Base-by-base conservation (phyloP, 306 rosid species). In the Astragalus membranaceus region DNA sequence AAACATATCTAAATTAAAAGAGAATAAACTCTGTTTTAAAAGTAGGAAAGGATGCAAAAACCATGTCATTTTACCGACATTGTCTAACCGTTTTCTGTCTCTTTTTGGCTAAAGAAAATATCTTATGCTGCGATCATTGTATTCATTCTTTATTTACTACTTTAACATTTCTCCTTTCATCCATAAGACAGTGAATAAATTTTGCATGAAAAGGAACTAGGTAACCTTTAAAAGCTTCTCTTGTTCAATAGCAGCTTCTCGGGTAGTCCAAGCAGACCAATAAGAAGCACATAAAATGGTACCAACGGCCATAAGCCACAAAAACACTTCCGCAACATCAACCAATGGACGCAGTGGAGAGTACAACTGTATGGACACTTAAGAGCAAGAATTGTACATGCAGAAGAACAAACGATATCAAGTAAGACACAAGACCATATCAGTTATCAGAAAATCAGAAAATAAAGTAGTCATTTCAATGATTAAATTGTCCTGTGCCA, bases 291-390 rank as follows among this genome's bases (percentile, higher is more conserved):
- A 84, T 67, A 93, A 75, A 84, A 93, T 87, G 81, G 98, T 93
- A 52, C 96, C 97, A 76, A 90, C 96, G 76, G 98, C 98, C 98
- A 93, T 93, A 43, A 93, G 98, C 98, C 98, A 93, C 68, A 93
- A 57, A 87, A 93, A 93, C 42, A 93, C 97, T 88, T 93, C 98
- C 12, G 98, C 98, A 43, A 93, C 89, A 64, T 93, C 98, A 61
- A 93, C 98, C 54, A 85, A 51, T n/a, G 97, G 97, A 59, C 98
- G 98, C 59, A 81, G 65, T 14, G 98, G 98, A 71, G 98, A 93
- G 83, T 93, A 93, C 60, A 93, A 89, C 89, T 90, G 98, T 80
- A 93, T 91, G 71, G 96, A 84, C 75, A 93, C 98, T 93, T 72
- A 23, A 73, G 62, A 79, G 69, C 67, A 53, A 79, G 78, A 74